Base-by-base conservation (phyloP, 2,329 filamentous ascomycete genomes). In the Bipolaris victoriae region DNA sequence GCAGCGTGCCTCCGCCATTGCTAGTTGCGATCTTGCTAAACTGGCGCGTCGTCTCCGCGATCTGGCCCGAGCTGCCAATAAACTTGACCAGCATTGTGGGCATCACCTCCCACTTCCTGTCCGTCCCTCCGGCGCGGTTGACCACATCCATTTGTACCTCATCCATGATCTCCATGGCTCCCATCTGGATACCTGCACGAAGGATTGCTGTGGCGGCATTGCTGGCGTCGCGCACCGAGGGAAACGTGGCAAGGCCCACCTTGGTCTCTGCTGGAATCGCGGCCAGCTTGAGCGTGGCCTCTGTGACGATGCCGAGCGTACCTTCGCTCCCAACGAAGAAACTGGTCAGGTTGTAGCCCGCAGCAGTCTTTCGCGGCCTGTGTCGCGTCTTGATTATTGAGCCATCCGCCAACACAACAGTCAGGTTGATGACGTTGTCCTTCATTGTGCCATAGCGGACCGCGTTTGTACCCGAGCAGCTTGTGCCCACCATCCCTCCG, bases 371-470 rank as follows among this genome's bases (percentile, higher is more conserved):
- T 65, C 92, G 86, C 10, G 92, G 92, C 48, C 92, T 85, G 77
- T 96, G 91, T 61, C 90, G 84, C 11, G 93, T 97, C 81, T 93
- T 94, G 78, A 97, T 89, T 49, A 97, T 78, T 1, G 92, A 96
- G 46, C 92, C 92, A 76, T 97, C 92, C 16, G 92, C 92, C 68
- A 97, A 83, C 11, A 97, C 92, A 3, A 96, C 91, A 0, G 92
- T 97, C 64, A 97, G 78, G 52, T 86, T 90, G 22, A 96, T 80
- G 15, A 97, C 92, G 92, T 92, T 97, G 73, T 97, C 92, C 62
- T 91, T 88, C 92, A 97, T 97, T 2, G 92, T 97, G 61, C 92
- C 92, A 75, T 96, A 97, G 57, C 92, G 85, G 79, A 96, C 96
- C 15, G 92, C 89, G 74, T 97, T 97, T 13, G 92, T 97, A 57